Evolutionary conservation across 2,329 filamentous ascomycete genomes (phyloP).

Genomic region (Ambrosiella cleistominuta): DNA sequence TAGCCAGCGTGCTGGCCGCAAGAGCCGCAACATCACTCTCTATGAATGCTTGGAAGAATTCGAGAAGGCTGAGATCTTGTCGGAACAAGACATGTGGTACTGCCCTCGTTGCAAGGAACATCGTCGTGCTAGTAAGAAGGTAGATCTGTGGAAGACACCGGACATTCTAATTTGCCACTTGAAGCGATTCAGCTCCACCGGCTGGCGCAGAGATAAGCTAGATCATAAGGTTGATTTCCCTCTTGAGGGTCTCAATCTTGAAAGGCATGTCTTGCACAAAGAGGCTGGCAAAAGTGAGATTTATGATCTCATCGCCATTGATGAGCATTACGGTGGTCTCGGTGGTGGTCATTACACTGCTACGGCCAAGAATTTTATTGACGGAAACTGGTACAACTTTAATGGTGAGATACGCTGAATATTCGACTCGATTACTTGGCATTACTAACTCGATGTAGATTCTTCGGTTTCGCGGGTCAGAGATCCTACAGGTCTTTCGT

Average conservation of each 20-base stretch:
- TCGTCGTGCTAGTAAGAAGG: constrained; percentile 81
- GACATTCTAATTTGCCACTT: constrained; percentile 91
- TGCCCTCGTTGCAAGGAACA: constrained; percentile 92
- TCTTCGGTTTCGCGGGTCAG: constrained; percentile 48
- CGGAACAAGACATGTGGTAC: constrained; percentile 94
- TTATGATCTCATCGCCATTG: constrained; percentile 88
- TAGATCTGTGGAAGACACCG: constrained; percentile 91
- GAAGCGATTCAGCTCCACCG: constrained; percentile 81
- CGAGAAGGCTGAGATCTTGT: constrained; percentile 80
- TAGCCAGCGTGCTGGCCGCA: constrained; percentile 38
- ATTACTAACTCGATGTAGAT: constrained; percentile 34
- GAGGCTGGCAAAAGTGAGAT: constrained; percentile 67
- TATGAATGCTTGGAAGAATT: constrained; percentile 91
- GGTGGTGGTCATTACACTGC: constrained; percentile 95
- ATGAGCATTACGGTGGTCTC: constrained; percentile 86
- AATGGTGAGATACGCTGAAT: constrained; percentile 49
- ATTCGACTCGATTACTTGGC: too few relatives aligned
- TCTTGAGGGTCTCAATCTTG: constrained; percentile 69
- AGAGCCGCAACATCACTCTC: constrained; percentile 52
- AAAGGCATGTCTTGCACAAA: constrained; percentile 57
- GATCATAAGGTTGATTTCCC: constrained; percentile 86
- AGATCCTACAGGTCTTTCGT: constrained; percentile 47
- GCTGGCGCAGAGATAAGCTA: constrained; percentile 73
- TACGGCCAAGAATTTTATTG: constrained; percentile 79
- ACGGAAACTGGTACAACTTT: constrained; percentile 85